Conservation (phyloP, 768 basidiomycete genomes). For the Boletus eberwhitei region DNA sequence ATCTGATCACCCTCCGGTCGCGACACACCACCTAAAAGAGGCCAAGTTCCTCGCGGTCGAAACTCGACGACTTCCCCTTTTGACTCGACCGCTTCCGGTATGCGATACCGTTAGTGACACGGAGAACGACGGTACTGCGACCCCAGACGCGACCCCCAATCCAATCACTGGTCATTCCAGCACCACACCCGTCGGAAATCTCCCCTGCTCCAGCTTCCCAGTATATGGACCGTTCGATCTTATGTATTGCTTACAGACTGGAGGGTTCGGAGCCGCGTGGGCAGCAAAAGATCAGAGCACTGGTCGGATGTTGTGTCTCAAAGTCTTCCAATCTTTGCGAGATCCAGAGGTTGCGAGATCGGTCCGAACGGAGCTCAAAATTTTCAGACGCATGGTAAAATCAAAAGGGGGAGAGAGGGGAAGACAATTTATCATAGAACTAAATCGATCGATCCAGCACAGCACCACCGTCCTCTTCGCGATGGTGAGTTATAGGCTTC, state of each 20-base stretch:
- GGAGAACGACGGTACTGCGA: background rate
- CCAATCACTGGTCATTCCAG: background rate
- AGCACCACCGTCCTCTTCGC: conserved; percentile 31
- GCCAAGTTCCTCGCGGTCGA: background rate
- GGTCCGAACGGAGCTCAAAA: conserved; percentile 32
- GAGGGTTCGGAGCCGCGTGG: conserved; percentile 20
- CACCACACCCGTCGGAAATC: background rate
- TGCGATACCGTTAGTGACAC: background rate
- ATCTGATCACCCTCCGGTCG: background rate
- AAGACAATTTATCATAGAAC: conserved; percentile 36
- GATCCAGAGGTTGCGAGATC: conserved; percentile 9
- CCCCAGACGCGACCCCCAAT: background rate
- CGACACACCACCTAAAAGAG: background rate
- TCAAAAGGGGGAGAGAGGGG: conserved; percentile 19
- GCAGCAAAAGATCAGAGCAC: conserved; percentile 24
- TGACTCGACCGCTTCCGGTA: background rate
- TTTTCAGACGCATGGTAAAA: conserved; percentile 35
- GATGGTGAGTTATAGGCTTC: conserved; percentile 33
- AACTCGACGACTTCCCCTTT: background rate
- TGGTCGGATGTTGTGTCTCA: conserved; percentile 39
- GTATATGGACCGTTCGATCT: conserved; percentile 27
- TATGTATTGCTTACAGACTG: conserved; percentile 13
- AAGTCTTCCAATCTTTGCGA: conserved; percentile 26
- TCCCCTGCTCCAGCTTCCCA: conserved; percentile 16
- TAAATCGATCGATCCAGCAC: conserved; percentile 37